Evolutionary conservation across 345 rosid genomes (phyloP).

Genomic region (Arabis alpina): DNA sequence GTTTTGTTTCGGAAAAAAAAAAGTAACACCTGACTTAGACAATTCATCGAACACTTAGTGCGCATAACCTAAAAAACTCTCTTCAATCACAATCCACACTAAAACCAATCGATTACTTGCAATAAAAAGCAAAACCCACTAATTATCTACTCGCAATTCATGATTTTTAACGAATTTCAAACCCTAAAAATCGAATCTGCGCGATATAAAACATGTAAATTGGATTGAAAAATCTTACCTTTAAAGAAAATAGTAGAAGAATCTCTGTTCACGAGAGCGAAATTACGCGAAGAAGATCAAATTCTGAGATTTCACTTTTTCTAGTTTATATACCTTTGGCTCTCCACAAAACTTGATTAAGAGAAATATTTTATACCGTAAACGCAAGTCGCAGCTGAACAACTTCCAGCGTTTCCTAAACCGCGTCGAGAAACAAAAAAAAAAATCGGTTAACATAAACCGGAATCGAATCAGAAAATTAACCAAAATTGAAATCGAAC

Average conservation of each 20-base stretch:
- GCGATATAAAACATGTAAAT: neutral
- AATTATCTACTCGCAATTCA: constrained; percentile 3
- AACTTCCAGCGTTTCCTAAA: constrained; percentile 53
- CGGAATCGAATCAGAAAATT: constrained; percentile 2
- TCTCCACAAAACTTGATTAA: no score
- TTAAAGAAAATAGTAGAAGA: constrained; percentile 3
- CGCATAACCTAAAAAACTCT: constrained; percentile 32
- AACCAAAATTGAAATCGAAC: constrained; percentile 30
- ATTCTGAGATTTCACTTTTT: constrained; percentile 22
- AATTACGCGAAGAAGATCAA: constrained; percentile 27
- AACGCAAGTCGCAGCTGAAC: constrained; percentile 62
- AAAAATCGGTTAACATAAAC: constrained; percentile 19
- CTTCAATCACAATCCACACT: constrained; percentile 28
- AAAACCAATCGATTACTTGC: constrained; percentile 7
- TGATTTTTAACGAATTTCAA: neutral
- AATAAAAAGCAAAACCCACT: constrained; percentile 14
- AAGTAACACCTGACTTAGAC: constrained; percentile 33
- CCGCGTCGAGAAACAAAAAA: no score
- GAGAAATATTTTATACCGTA: no score
- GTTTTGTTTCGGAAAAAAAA: neutral
- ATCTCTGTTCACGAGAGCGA: constrained; percentile 34
- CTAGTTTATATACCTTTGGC: no score
- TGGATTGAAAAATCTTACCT: constrained; percentile 16
- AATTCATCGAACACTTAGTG: constrained; percentile 45
- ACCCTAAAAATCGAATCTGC: constrained; percentile 29